These are phyloP conservation scores for Linnemannia zychae DNA, from an alignment of 192 early-diverging fungal species.

Conservation along the genomic window DNA sequence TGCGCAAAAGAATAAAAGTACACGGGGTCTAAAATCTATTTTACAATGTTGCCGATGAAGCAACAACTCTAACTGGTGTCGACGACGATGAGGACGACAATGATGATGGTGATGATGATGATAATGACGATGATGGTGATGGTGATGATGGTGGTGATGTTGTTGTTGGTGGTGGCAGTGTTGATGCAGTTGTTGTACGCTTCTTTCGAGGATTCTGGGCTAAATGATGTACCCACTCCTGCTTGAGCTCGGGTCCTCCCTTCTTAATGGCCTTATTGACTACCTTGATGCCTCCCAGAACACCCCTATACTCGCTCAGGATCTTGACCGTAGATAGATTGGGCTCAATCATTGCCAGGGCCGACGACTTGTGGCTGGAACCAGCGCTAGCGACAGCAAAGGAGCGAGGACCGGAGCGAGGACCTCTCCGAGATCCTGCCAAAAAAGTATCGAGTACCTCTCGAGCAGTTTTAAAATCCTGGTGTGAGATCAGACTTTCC, in stretches of 20 bases:
- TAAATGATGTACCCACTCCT: neutral
- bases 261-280: neutral
- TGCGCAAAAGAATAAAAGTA: constrained; percentile 2
- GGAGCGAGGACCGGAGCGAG: neutral
- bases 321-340: constrained; percentile 12
- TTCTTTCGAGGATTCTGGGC: neutral
- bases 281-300: neutral
- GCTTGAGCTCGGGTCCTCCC: constrained; percentile 1
- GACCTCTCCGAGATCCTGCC: no score
- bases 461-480: constrained; percentile 4
- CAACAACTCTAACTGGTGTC: neutral
- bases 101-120: neutral
- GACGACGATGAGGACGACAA: neutral
- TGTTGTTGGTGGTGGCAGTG: neutral
- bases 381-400: neutral
- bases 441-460: neutral
- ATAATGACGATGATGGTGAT: neutral
- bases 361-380: neutral
- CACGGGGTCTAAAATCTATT: neutral
- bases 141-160: neutral
- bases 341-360: neutral
- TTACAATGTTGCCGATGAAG: constrained; percentile 6
- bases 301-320: neutral
- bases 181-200: neutral
- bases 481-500: constrained; percentile 20